Evolutionary conservation across 352 stramenopile genomes (phyloP).

Genomic region (Globisporangium lucens): DNA sequence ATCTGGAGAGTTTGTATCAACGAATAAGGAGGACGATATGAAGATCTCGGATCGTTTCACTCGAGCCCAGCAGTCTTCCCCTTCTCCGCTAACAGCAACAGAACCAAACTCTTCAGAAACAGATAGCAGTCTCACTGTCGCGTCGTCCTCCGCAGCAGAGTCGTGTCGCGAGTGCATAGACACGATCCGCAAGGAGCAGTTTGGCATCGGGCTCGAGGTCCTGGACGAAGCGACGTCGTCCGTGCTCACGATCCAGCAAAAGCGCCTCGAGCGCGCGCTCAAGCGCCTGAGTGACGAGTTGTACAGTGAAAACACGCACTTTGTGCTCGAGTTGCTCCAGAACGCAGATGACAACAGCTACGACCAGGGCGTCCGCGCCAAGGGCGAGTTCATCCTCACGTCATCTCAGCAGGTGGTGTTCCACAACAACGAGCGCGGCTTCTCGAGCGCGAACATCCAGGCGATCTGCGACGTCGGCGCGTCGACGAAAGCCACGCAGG

Average conservation of each 20-base stretch:
- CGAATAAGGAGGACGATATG: background rate
- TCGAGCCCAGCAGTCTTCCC: background rate
- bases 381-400: conserved; percentile 62
- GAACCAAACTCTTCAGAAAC: background rate
- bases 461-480: conserved; percentile 86
- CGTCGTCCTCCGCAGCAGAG: background rate
- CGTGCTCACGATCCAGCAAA: conserved; percentile 70
- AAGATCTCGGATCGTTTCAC: conserved; percentile 15
- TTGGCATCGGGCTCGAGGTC: conserved; percentile 73
- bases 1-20: background rate
- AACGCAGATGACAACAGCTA: conserved; percentile 88
- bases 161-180: conserved; percentile 58
- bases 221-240: conserved; percentile 48
- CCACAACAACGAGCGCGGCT: conserved; percentile 83
- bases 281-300: conserved; percentile 84
- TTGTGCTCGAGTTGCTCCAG: conserved; percentile 86
- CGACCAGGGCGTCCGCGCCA: conserved; percentile 30
- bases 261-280: conserved; percentile 77
- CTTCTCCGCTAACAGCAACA: background rate
- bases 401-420: conserved; percentile 57
- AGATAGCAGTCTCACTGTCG: background rate
- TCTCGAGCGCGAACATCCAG: conserved; percentile 69
- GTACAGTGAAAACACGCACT: conserved; percentile 87
- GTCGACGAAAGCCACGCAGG: conserved; percentile 59
- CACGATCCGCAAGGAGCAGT: conserved; percentile 64